Base-by-base conservation (phyloP, 805 yeast genomes). In the Candida alai region DNA sequence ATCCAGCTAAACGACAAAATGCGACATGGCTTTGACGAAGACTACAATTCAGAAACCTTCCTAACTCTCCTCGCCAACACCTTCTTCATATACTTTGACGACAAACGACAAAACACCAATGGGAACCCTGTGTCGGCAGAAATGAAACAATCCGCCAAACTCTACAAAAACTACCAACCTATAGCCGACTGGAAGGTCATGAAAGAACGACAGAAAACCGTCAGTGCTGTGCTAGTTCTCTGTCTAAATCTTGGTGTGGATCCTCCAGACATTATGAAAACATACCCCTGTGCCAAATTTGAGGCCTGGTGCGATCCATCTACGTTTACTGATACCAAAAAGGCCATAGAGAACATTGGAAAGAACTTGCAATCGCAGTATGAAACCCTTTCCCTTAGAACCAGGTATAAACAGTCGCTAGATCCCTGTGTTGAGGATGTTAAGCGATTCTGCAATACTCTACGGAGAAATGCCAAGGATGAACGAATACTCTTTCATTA, bases 401-500 rank as follows among this genome's bases (percentile, higher is more conserved):
- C 96, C 1, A 74, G 94, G 31, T 89, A 88, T 57, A 93, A 89
- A 56, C 96, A 85, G 53, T 80, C 86, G 28, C 63, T 93, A 37
- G 97, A 93, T 55, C 97, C 97, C 2, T 84, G 89, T 35, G 96
- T 89, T 14, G 98, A 93, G 52, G 98, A 93, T 52, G 82, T 88
- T 24, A 90, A 90, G 53, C 69, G 97, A 31, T 84, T 89, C 47
- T 89, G 97, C 56, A 83, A 86, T 45, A 84, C 94, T 0, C 63
- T 93, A 40, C 69, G 98, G 45, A 71, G 97, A 36, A 83, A 84
- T 38, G 95, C 97, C 2, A 86, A 89, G 51, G 97, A 90, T 42
- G 97, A 90, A 54, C 70, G 98, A 40, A 84, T 90, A 7, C 57
- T 93, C 35, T 90, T 93, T 56, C 97, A 93, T 56, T 93, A 93